phyloP scores from a whole-genome alignment of 805 yeast species.

The Saccharomycopsis sp. region DNA sequence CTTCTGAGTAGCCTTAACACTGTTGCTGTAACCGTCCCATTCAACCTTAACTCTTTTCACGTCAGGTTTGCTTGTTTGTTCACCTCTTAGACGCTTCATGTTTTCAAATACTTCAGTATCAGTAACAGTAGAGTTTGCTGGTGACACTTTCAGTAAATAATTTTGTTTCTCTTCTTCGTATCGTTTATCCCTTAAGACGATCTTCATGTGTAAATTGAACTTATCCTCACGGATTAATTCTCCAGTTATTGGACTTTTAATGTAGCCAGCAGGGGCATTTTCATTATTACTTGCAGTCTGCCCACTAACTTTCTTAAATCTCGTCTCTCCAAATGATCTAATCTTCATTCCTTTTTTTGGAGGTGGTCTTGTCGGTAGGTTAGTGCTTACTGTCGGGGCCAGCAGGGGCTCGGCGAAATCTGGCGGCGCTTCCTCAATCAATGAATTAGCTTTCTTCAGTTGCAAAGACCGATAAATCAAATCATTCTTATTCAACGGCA shows the following conservation, averaged over 20 bases:
- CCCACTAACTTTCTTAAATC: slow-evolving; percentile 31
- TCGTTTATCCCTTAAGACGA: slow-evolving; percentile 68
- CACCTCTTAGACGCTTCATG: slow-evolving; percentile 36
- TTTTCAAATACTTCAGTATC: slow-evolving; percentile 57
- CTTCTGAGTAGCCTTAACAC: slow-evolving; percentile 22
- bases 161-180: slow-evolving; percentile 60
- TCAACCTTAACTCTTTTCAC: slow-evolving; percentile 21
- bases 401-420: slow-evolving; percentile 24
- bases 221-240: slow-evolving; percentile 60
- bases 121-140: slow-evolving; percentile 37
- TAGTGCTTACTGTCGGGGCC: slow-evolving; percentile 9
- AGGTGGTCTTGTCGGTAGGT: slow-evolving; percentile 16
- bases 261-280: slow-evolving; percentile 21
- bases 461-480: slow-evolving; percentile 56
- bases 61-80: slow-evolving; percentile 1
- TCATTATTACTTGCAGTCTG: not conserved
- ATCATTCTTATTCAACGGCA: slow-evolving; percentile 51
- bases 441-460: slow-evolving; percentile 35
- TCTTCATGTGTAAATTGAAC: slow-evolving; percentile 65
- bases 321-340: slow-evolving; percentile 62
- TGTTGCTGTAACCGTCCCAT: slow-evolving; percentile 24
- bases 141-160: slow-evolving; percentile 49
- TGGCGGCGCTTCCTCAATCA: slow-evolving; percentile 38
- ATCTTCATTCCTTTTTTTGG: slow-evolving; percentile 51
- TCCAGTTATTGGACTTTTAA: slow-evolving; percentile 78